Evolutionary conservation across 2,329 filamentous ascomycete genomes (phyloP), one percentile per base, ranked within the genome.

Genomic region (Ascochyta fabae): DNA sequence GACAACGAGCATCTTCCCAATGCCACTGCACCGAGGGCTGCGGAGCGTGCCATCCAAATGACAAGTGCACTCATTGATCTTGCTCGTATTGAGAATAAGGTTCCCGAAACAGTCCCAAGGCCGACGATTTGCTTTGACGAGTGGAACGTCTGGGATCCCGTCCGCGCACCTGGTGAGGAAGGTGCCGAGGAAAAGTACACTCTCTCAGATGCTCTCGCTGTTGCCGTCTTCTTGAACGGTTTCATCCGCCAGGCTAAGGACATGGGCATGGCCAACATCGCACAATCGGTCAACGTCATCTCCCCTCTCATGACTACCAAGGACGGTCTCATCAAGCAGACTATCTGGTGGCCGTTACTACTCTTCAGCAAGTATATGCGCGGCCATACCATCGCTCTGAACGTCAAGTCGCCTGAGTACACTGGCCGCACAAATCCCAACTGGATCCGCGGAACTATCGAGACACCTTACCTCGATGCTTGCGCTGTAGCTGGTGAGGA

Each of bases 121-220:
- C 88, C 86, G 42, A 88, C 83, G 47, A 91, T 93, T 71, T 92
- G 89, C 79, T 92, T 92, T 70, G 90, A 93, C 70, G 89, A 92
- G 75, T 92, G 90, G 90, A 93, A 92, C 71, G 89, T 92, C 8
- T 93, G 89, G 89, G 88, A 91, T 65, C 88, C 88, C 0, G 79
- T 82, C 48, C 84, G 89, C 8, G 89, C 89, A 0, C 88, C 88
- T 0, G 90, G 90, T 15, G 86, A 89, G 65, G 73, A 83, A 57
- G 90, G 90, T 15, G 90, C 87, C 6, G 89, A 92, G 75, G 89
- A 92, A 70, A 73, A 70, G 41, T 77, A 92, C 77, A 91, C 87
- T 0, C 82, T 92, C 7, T 90, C 87, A 0, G 89, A 92, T 62
- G 88, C 88, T 1, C 80, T 92, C 15, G 89, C 88, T n/a, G 89